Evolutionary conservation across 805 yeast species (phyloP).

Genomic region (Millerozyma acaciae): DNA sequence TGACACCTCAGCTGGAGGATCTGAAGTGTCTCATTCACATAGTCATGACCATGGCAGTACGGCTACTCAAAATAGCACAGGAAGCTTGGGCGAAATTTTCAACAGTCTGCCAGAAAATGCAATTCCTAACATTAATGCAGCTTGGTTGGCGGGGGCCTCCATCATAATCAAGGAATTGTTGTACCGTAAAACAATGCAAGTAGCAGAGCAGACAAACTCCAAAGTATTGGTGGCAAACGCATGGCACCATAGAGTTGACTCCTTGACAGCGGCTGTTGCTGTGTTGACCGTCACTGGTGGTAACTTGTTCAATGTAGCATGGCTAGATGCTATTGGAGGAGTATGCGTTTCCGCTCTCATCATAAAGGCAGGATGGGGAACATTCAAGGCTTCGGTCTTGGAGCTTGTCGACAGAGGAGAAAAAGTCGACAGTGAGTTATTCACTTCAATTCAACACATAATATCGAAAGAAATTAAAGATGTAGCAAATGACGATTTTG

Average conservation of each 20-base stretch:
- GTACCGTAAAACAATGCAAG: slow-evolving; percentile 73
- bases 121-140: slow-evolving; percentile 75
- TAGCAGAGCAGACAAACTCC: slow-evolving; percentile 75
- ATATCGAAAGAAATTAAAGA: slow-evolving; percentile 27
- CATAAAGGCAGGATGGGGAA: slow-evolving; percentile 78
- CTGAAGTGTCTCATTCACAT: slow-evolving; percentile 2
- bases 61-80: not conserved
- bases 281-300: slow-evolving; percentile 84
- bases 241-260: slow-evolving; percentile 97
- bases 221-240: slow-evolving; percentile 94
- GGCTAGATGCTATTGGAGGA: slow-evolving; percentile 94
- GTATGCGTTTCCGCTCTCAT: slow-evolving; percentile 77
- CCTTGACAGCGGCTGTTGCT: slow-evolving; percentile 88
- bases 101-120: not conserved
- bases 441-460: slow-evolving; percentile 36
- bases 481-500: slow-evolving; percentile 19
- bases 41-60: slow-evolving; percentile 13
- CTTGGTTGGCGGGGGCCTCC: slow-evolving; percentile 92
- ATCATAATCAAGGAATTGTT: slow-evolving; percentile 86
- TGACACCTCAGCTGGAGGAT: slow-evolving; percentile 13
- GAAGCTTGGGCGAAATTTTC: not conserved
- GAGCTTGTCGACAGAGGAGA: slow-evolving; percentile 79
- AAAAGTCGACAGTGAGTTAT: slow-evolving; percentile 47
- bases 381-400: slow-evolving; percentile 62
- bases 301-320: slow-evolving; percentile 66